phyloP scores from a whole-genome alignment of 2,329 filamentous ascomycete genomes.

The Clonostachys rosea region DNA sequence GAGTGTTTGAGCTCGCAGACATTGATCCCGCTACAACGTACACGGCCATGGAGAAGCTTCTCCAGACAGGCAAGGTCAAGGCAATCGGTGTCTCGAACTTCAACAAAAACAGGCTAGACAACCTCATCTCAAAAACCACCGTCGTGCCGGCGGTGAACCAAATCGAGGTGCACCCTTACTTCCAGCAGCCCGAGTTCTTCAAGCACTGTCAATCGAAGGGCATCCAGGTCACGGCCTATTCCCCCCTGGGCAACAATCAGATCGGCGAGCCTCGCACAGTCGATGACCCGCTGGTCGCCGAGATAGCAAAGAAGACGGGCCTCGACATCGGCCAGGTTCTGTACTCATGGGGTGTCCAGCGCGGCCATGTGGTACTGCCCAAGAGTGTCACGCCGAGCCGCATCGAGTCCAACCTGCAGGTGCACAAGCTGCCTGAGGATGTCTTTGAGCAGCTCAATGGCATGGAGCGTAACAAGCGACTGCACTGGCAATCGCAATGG shows the following conservation, averaged over 20 bases:
- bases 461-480: constrained; percentile 34
- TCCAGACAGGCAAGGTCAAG: constrained; percentile 28
- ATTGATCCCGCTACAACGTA: constrained; percentile 34
- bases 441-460: constrained; percentile 26
- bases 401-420: constrained; percentile 59
- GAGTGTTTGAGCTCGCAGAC: constrained; percentile 60
- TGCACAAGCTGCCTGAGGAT: constrained; percentile 25
- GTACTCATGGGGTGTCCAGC: constrained; percentile 54
- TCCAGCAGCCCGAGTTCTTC: constrained; percentile 56
- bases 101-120: constrained; percentile 30
- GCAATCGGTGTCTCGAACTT: constrained; percentile 49
- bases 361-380: constrained; percentile 61
- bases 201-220: constrained; percentile 50
- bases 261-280: constrained; percentile 36
- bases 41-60: constrained; percentile 30
- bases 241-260: constrained; percentile 55
- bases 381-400: constrained; percentile 62
- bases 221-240: constrained; percentile 61
- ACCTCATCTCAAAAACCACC: constrained; percentile 42
- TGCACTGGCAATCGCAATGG: constrained; percentile 34
- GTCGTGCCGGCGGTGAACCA: constrained; percentile 61
- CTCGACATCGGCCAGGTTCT: constrained; percentile 34
- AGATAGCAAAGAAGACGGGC: constrained; percentile 36
- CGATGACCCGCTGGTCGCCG: constrained; percentile 40
- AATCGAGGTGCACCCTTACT: constrained; percentile 65